Conservation (phyloP, 1,284 basidiomycete species). For the Neotropicomus parvogracilis region DNA sequence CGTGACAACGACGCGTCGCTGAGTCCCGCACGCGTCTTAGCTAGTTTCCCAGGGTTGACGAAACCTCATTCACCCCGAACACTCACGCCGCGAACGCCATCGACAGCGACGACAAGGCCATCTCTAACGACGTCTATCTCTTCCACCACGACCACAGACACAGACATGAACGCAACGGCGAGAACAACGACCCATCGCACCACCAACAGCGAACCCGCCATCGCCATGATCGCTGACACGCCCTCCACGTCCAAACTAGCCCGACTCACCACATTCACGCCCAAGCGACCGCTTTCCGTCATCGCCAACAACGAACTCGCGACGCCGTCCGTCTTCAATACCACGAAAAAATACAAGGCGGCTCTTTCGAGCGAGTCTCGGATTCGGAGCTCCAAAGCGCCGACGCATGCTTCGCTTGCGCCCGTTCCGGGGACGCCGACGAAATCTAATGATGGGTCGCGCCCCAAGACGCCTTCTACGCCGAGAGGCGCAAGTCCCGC, state of each 20-base stretch:
- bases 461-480: conserved; percentile 55
- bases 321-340: conserved; percentile 44
- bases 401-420: conserved; percentile 39
- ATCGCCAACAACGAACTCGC: conserved; percentile 22
- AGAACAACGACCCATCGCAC: not conserved
- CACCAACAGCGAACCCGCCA: conserved; percentile 2
- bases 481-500: conserved; percentile 46
- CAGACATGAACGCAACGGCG: too few species aligned
- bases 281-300: conserved; percentile 48
- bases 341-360: conserved; percentile 67
- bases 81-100: not conserved
- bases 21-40: conserved; percentile 20
- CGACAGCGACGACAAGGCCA: conserved; percentile 4
- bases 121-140: not conserved
- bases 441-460: conserved; percentile 35
- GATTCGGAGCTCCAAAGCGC: conserved; percentile 35
- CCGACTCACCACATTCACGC: conserved; percentile 47
- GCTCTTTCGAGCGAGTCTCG: conserved; percentile 58
- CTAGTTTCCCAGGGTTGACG: conserved; percentile 31
- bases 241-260: conserved; percentile 32
- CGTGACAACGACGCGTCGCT: conserved; percentile 28
- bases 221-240: conserved; percentile 9
- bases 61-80: conserved; percentile 10
- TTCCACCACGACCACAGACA: not conserved
- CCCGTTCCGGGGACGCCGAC: conserved; percentile 55